These are phyloP conservation scores for Hemileccinum rubropunctum DNA, from an alignment of 768 basidiomycete genomes.

Conservation along the genomic window DNA sequence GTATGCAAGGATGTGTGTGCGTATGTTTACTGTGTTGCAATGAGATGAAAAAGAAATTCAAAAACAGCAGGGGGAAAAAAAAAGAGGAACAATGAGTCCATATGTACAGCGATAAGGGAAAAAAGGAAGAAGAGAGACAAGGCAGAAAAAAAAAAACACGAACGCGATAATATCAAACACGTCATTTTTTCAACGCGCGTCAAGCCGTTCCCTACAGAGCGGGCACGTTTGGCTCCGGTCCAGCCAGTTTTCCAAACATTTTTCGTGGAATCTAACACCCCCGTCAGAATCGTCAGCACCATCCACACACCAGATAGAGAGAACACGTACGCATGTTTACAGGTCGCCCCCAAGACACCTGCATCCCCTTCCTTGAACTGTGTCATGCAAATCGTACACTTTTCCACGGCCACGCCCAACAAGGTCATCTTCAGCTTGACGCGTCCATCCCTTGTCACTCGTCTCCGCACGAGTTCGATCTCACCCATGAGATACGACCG, in stretches of 20 bases:
- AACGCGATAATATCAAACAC: background rate
- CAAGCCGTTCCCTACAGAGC: slow-evolving; percentile 53
- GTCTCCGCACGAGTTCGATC: slow-evolving; percentile 57
- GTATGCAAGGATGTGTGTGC: background rate
- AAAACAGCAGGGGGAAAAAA: background rate
- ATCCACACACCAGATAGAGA: too few species aligned
- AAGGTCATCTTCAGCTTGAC: slow-evolving; percentile 68
- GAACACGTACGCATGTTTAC: slow-evolving; percentile 52
- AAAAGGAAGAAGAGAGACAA: background rate
- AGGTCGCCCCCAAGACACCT: slow-evolving; percentile 54
- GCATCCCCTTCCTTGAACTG: slow-evolving; percentile 62
- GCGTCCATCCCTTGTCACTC: slow-evolving; percentile 61
- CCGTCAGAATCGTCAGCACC: background rate
- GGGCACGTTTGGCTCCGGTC: slow-evolving; percentile 60
- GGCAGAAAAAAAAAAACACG: background rate
- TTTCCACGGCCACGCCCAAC: slow-evolving; percentile 60
- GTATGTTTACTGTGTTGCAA: background rate
- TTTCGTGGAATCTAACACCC: slow-evolving; percentile 51
- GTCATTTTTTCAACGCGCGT: slow-evolving; percentile 18
- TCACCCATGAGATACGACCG: slow-evolving; percentile 35
- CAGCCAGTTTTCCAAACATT: slow-evolving; percentile 63
- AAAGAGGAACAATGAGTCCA: slow-evolving; percentile 10
- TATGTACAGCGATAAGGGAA: slow-evolving; percentile 7
- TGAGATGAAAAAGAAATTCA: background rate
- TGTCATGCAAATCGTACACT: slow-evolving; percentile 70